Evolutionary conservation across 306 rosid species (phyloP), one percentile per base, ranked within the genome.

Genomic region (Trichosanthes cucumerina): DNA sequence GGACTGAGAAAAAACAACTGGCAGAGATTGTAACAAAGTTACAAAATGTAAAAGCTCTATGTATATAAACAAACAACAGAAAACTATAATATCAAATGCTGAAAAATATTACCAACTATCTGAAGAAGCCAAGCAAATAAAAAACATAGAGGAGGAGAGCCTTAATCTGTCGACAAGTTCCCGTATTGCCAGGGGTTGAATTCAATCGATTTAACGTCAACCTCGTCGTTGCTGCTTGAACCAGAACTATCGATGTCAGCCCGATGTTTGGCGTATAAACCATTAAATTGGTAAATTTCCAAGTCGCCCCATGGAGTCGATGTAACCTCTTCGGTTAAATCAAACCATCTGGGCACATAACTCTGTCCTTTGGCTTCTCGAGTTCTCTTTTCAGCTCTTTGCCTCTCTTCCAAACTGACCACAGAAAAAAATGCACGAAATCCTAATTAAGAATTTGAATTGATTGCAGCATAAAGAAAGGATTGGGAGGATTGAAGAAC

Each of bases 261-360:
- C 31, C 84, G 91, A 80, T 89, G 88, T 65, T 90, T 84, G 4
- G 86, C 21, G 78, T 94, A 94, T 83, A 85, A 88, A 75, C 91
- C 90, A 52, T 92, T 94, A 59, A 87, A 94, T 76, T 79, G 90
- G 83, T 92, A 94, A 70, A 94, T 83, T 89, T 94, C 97, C 88
- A 92, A 83, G 75, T 94, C 96, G 47, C 96, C 98, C 98, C 97
- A 94, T 53, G 98, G 98, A 78, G 98, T 94, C 76, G 94, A 4
- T 44, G 91, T 75, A 78, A 89, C 88, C 78, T 94, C 97, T 47
- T 88, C 91, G 38, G 94, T 92, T 77, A 88, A 77, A 79, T 94
- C 94, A 84, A 92, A 94, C 98, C 97, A 94, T 79, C 89, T 86
- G 38, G 98, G 93, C 23, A 15, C 28, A 64, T 90, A 92, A 74